Percentiles rank a stretch among this genome's conserved stretches.
Conservation (phyloP, 768 basidiomycete genomes). For the Boletus subparvulus region DNA sequence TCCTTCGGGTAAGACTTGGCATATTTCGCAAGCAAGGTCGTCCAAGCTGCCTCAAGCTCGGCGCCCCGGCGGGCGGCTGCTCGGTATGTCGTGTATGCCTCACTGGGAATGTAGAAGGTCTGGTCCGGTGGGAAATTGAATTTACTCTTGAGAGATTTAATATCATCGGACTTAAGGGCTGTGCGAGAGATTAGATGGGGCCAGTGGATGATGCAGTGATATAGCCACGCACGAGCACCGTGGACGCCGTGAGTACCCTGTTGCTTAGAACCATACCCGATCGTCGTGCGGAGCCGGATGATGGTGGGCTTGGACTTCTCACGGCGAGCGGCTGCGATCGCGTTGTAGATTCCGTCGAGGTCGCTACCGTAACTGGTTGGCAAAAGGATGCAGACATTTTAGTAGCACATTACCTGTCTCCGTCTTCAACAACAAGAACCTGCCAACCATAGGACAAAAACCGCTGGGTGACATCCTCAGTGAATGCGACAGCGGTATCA, state of each 20-base stretch:
- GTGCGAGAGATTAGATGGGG: conserved; percentile 9
- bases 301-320: conserved; percentile 84
- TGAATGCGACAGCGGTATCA: conserved; percentile 88
- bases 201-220: neutral
- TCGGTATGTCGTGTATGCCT: conserved; percentile 66
- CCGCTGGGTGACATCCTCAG: conserved; percentile 86
- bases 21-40: conserved; percentile 64
- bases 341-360: conserved; percentile 69
- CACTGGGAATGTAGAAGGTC: conserved; percentile 75
- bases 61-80: conserved; percentile 72
- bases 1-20: conserved; percentile 77
- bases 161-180: conserved; percentile 94
- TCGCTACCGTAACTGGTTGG: conserved; percentile 51
- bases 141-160: conserved; percentile 76
- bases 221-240: conserved; percentile 71
- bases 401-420: conserved; percentile 56
- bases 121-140: conserved; percentile 78
- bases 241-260: conserved; percentile 95
- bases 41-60: conserved; percentile 73
- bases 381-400: neutral
- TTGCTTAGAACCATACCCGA: conserved; percentile 90
- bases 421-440: conserved; percentile 79
- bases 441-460: conserved; percentile 95
- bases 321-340: conserved; percentile 74
- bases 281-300: conserved; percentile 84